These are phyloP conservation scores for Ascobolus immersus DNA, from an alignment of 495 filamentous ascomycete species.

Conservation along the genomic window DNA sequence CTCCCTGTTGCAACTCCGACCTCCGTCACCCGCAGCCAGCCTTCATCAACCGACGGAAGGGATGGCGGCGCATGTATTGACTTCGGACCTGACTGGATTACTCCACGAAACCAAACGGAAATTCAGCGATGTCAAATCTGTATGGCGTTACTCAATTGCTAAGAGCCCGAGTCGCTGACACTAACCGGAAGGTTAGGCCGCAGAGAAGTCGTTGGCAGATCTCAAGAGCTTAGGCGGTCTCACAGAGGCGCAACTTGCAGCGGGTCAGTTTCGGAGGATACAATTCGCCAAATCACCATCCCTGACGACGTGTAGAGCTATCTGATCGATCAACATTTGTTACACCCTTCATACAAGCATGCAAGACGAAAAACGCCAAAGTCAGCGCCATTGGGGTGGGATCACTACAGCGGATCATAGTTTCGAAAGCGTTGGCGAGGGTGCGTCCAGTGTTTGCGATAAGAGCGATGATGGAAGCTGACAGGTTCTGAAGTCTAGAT, in stretches of 20 bases:
- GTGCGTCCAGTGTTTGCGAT: constrained; percentile 13
- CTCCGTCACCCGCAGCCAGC: too few relatives aligned
- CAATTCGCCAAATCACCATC: neutral
- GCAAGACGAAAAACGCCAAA: constrained; percentile 64
- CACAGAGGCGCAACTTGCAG: constrained; percentile 59
- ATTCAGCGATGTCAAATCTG: constrained; percentile 64
- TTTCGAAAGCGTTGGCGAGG: constrained; percentile 48
- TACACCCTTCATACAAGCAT: constrained; percentile 79
- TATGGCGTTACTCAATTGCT: constrained; percentile 1
- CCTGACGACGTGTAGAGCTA: constrained; percentile 37
- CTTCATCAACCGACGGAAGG: too few relatives aligned
- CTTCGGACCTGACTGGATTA: too few relatives aligned
- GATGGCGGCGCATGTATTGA: too few relatives aligned
- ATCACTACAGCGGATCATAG: constrained; percentile 68
- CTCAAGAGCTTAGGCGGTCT: constrained; percentile 53
- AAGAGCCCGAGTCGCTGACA: constrained; percentile 4
- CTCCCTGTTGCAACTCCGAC: too few relatives aligned
- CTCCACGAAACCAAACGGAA: constrained; percentile 91
- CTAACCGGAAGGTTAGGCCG: constrained; percentile 32
- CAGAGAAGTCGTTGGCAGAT: constrained; percentile 79
- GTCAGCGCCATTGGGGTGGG: constrained; percentile 64
- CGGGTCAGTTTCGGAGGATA: constrained; percentile 30
- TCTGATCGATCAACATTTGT: constrained; percentile 56
- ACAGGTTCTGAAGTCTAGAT: constrained; percentile 21
- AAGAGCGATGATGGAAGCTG: constrained; percentile 2